Conservation (phyloP, 768 basidiomycete species). For the Lactarius indigo region DNA sequence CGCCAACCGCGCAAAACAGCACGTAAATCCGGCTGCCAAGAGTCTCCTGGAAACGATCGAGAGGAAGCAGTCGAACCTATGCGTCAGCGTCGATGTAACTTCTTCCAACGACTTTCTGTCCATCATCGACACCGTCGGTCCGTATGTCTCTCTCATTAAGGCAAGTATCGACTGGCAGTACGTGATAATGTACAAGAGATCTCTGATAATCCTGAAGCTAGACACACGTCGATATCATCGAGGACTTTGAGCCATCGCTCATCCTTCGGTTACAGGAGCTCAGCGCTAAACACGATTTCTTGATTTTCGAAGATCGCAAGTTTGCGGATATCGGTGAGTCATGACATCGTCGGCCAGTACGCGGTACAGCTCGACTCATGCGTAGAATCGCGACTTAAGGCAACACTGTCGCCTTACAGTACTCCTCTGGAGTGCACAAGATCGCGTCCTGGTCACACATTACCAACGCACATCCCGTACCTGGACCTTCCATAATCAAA, state of each 20-base stretch:
- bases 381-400: conserved; percentile 46
- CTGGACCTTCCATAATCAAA: conserved; percentile 92
- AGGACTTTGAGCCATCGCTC: conserved; percentile 78
- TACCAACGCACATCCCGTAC: conserved; percentile 94
- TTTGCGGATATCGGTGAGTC: conserved; percentile 94
- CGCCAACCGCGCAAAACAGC: conserved; percentile 51
- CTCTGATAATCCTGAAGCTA: conserved; percentile 35
- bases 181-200: conserved; percentile 30
- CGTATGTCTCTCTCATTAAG: conserved; percentile 92
- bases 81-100: conserved; percentile 94
- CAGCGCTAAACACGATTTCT: conserved; percentile 79
- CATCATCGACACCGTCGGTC: conserved; percentile 86
- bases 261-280: conserved; percentile 67
- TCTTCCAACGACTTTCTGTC: conserved; percentile 71
- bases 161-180: conserved; percentile 38
- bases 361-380: neutral
- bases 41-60: conserved; percentile 77
- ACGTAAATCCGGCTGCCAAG: conserved; percentile 74
- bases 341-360: neutral
- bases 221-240: conserved; percentile 96
- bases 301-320: conserved; percentile 98
- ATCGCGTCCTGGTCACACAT: conserved; percentile 96
- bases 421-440: conserved; percentile 87
- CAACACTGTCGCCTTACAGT: conserved; percentile 94
- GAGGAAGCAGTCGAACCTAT: conserved; percentile 86